A percentile compares a stretch with the other conserved stretches of the same genome.
Evolutionary conservation across 495 filamentous ascomycete genomes (phyloP).

Genomic region (Penicillium antarcticum): DNA sequence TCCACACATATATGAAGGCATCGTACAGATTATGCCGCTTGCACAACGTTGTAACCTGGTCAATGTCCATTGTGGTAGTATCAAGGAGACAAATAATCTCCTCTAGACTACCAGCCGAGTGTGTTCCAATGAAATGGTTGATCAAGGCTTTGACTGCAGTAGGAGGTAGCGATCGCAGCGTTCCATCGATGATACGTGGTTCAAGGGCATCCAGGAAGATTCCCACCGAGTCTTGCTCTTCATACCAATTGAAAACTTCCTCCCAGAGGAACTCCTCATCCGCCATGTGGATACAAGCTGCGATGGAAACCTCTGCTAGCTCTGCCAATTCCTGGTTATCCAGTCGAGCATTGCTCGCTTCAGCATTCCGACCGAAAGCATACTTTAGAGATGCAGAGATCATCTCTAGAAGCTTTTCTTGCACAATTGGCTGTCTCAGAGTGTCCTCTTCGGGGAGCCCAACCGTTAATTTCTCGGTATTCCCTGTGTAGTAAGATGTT

Average conservation of each 20-base stretch:
- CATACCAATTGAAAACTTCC: conserved; percentile 84
- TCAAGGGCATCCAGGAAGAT: conserved; percentile 87
- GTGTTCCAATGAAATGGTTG: conserved; percentile 68
- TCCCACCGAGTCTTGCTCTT: conserved; percentile 66
- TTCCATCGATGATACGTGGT: conserved; percentile 75
- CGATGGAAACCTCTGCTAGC: conserved; percentile 78
- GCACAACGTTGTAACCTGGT: conserved; percentile 87
- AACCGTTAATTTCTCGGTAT: conserved; percentile 85
- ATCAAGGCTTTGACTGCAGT: conserved; percentile 83
- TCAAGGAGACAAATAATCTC: conserved; percentile 93
- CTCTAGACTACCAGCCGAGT: conserved; percentile 74
- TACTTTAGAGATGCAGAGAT: conserved; percentile 91
- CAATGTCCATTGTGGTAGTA: conserved; percentile 86
- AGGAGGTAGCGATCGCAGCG: conserved; percentile 73
- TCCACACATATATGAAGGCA: conserved; percentile 97
- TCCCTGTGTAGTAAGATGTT: conserved; percentile 85
- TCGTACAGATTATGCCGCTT: conserved; percentile 90
- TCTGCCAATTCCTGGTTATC: conserved; percentile 61
- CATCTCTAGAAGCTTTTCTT: conserved; percentile 88
- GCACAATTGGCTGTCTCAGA: conserved; percentile 75
- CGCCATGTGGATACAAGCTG: conserved; percentile 71
- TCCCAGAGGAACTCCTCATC: conserved; percentile 85
- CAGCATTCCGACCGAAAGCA: conserved; percentile 66
- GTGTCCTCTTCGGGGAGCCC: conserved; percentile 84
- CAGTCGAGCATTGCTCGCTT: conserved; percentile 47